A percentile compares a stretch with the other conserved stretches of the same genome.
Evolutionary conservation across 192 early-diverging fungal species (phyloP).

Genomic region (Mortierella claussenii): DNA sequence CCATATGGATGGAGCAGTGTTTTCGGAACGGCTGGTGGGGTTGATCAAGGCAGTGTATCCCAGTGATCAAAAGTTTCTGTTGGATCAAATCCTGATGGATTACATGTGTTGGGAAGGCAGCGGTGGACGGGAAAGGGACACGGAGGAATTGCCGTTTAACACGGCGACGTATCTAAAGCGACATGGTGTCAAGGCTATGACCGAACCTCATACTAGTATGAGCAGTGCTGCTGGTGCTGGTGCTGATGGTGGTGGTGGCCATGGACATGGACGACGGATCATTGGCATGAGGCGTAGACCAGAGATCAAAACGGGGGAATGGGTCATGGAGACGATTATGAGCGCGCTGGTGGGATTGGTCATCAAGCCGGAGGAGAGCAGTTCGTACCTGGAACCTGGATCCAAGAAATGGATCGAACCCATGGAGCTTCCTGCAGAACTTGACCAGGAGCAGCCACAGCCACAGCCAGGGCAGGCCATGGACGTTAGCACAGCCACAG

Average conservation of each 20-base stretch:
- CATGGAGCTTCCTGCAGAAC: conserved; percentile 10
- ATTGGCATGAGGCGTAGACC: too few species aligned
- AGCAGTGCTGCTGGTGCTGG: too few species aligned
- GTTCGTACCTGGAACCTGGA: conserved; percentile 15
- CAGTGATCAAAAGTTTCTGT: conserved; percentile 46
- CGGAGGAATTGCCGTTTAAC: background rate
- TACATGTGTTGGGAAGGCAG: conserved; percentile 39
- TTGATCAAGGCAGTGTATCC: conserved; percentile 46
- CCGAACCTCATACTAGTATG: too few species aligned
- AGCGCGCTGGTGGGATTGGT: conserved; percentile 30
- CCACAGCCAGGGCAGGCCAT: too few species aligned
- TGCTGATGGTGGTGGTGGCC: too few species aligned
- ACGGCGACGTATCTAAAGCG: conserved; percentile 6
- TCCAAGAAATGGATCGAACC: conserved; percentile 30
- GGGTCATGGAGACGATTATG: conserved; percentile 35
- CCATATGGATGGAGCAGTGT: conserved; percentile 32
- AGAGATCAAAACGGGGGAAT: conserved; percentile 15
- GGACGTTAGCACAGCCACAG: background rate
- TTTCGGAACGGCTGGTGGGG: conserved; percentile 18
- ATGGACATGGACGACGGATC: too few species aligned
- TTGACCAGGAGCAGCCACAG: background rate
- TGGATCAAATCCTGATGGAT: conserved; percentile 43
- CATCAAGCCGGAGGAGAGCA: conserved; percentile 43
- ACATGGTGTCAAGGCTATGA: too few species aligned
- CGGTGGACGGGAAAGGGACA: conserved; percentile 1